These are phyloP conservation scores for Aspergillus awamori DNA, from an alignment of 2,329 filamentous ascomycete genomes.

Conservation along the genomic window DNA sequence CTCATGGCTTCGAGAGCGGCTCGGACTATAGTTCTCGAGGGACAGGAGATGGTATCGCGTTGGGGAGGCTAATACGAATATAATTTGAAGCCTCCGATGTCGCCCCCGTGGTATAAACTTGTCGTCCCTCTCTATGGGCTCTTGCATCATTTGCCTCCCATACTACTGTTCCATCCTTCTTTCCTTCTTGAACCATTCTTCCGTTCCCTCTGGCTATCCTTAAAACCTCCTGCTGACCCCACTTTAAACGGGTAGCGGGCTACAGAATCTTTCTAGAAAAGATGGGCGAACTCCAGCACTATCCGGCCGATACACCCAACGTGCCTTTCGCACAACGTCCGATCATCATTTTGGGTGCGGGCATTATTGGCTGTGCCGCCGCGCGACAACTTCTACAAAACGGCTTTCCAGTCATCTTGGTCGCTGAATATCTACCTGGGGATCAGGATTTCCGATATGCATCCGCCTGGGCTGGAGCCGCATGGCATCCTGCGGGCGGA, in stretches of 20 bases:
- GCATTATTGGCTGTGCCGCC: constrained; percentile 44
- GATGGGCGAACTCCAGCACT: constrained; percentile 26
- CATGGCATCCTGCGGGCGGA: constrained; percentile 43
- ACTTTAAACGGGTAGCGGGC: background rate
- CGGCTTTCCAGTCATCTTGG: constrained; percentile 39
- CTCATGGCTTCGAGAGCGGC: background rate
- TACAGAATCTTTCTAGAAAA: background rate
- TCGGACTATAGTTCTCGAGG: background rate
- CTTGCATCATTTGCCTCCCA: background rate
- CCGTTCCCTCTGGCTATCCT: background rate
- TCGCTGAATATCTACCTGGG: constrained; percentile 42
- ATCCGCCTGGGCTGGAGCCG: constrained; percentile 44
- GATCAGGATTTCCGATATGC: constrained; percentile 42
- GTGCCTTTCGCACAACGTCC: constrained; percentile 39
- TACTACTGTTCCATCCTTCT: background rate
- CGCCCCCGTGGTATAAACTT: background rate
- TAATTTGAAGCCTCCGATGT: background rate
- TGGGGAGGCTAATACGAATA: background rate
- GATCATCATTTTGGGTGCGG: constrained; percentile 42
- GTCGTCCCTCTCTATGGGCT: background rate
- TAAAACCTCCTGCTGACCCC: background rate
- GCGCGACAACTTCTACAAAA: constrained; percentile 39
- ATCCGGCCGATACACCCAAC: constrained; percentile 24
- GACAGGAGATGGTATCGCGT: background rate
- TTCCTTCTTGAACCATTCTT: background rate